Percentiles rank a stretch among this genome's conserved stretches.
Conservation (phyloP, 2,329 filamentous ascomycete genomes). For the Trichoderma polysporum region DNA sequence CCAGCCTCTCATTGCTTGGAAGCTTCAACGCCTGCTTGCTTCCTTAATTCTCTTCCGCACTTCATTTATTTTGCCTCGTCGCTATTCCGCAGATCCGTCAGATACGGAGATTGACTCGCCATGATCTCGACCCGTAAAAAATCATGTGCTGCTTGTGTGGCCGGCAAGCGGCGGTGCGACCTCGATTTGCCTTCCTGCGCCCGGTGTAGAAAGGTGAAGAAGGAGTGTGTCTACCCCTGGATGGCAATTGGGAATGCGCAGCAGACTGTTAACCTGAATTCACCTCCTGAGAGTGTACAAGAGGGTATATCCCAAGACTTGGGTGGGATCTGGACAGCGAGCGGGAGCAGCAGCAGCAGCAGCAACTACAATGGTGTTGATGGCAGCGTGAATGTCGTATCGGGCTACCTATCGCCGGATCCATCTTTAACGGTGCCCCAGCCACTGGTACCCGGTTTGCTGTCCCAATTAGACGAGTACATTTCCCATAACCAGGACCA, state of each 20-base stretch:
- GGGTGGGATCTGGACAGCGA: neutral
- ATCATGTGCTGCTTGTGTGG: slow-evolving; percentile 17
- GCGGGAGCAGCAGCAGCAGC: neutral
- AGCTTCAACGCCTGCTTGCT: neutral
- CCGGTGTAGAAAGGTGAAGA: neutral
- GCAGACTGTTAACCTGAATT: neutral
- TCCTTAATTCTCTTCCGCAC: neutral
- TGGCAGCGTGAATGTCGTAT: neutral
- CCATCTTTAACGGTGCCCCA: neutral
- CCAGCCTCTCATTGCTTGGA: neutral
- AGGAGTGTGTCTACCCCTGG: slow-evolving; percentile 12
- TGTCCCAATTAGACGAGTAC: slow-evolving; percentile 12
- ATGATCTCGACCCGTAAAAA: slow-evolving; percentile 11
- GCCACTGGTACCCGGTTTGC: slow-evolving; percentile 2
- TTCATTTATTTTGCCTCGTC: neutral
- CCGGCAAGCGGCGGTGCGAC: slow-evolving; percentile 16
- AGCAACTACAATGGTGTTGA: neutral
- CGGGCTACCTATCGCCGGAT: neutral
- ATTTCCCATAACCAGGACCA: neutral
- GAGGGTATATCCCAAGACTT: neutral
- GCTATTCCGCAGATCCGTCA: neutral
- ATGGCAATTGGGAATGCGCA: neutral
- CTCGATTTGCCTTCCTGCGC: slow-evolving; percentile 12
- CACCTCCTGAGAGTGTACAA: neutral
- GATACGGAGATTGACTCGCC: neutral